Conservation (phyloP, 495 filamentous ascomycete species). For the Daldinia concentrica region DNA sequence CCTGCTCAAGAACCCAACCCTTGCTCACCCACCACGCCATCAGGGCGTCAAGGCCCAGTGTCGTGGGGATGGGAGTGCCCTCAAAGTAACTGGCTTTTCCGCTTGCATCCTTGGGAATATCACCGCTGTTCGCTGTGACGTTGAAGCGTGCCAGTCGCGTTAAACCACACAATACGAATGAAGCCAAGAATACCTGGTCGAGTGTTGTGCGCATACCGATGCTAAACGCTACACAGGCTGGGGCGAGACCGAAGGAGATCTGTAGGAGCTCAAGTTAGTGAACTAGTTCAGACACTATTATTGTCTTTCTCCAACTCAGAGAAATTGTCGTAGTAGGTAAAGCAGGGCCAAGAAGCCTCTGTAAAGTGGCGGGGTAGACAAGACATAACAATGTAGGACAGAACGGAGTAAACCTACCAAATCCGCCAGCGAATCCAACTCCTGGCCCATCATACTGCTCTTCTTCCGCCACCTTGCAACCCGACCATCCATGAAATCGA, state of each 20-base stretch:
- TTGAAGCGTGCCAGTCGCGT: constrained; percentile 97
- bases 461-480: constrained; percentile 96
- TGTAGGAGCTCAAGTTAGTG: constrained; percentile 46
- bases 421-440: constrained; percentile 96
- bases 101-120: constrained; percentile 85
- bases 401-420: constrained; percentile 66
- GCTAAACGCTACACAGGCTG: constrained; percentile 86
- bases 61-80: constrained; percentile 94
- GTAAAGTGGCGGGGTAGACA: not conserved
- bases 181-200: constrained; percentile 84
- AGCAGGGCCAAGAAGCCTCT: not conserved
- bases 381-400: not conserved
- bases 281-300: not conserved
- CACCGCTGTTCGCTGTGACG: constrained; percentile 77
- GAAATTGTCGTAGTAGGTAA: not conserved
- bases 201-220: constrained; percentile 86
- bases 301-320: not conserved
- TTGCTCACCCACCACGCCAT: constrained; percentile 91
- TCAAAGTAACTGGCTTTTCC: constrained; percentile 96
- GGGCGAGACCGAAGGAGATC: constrained; percentile 96
- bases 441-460: constrained; percentile 96
- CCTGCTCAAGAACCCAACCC: constrained; percentile 78
- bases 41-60: constrained; percentile 75
- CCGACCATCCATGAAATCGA: constrained; percentile 98
- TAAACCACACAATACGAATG: constrained; percentile 95